Evolutionary conservation across 1,284 basidiomycete species (phyloP).

Genomic region (Papiliotrema flavescens): DNA sequence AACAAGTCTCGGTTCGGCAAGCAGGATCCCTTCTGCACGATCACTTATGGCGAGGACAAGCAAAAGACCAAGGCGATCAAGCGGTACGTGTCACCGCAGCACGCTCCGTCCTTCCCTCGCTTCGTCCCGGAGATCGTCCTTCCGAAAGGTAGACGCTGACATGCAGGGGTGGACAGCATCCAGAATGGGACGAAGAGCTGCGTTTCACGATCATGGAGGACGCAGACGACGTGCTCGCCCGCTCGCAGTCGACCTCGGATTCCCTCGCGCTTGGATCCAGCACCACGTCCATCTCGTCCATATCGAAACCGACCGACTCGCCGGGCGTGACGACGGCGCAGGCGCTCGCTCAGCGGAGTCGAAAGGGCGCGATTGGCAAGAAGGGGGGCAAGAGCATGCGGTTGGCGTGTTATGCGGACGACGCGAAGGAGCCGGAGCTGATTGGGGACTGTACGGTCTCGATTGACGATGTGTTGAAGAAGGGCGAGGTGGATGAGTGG

Average conservation of each 20-base stretch:
- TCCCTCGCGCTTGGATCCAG: slow-evolving; percentile 54
- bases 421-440: slow-evolving; percentile 88
- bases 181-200: slow-evolving; percentile 98
- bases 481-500: slow-evolving; percentile 98
- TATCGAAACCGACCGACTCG: slow-evolving; percentile 47
- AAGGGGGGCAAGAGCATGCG: slow-evolving; percentile 63
- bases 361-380: slow-evolving; percentile 48
- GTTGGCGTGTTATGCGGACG: slow-evolving; percentile 89
- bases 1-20: slow-evolving; percentile 95
- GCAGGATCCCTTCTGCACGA: slow-evolving; percentile 91
- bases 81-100: slow-evolving; percentile 43
- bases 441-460: slow-evolving; percentile 89
- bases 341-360: slow-evolving; percentile 52
- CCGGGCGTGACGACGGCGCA: slow-evolving; percentile 42
- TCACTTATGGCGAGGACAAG: slow-evolving; percentile 74
- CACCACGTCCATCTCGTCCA: slow-evolving; percentile 55
- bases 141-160: not conserved
- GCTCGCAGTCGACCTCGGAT: slow-evolving; percentile 51
- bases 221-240: slow-evolving; percentile 60
- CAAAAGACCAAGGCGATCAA: slow-evolving; percentile 85
- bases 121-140: too few relatives aligned
- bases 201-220: slow-evolving; percentile 88
- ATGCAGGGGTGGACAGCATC: slow-evolving; percentile 84
- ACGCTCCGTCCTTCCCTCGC: not conserved
- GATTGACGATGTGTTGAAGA: slow-evolving; percentile 83